Percentiles rank a stretch among this genome's conserved stretches.
Conservation (phyloP, 805 yeast genomes). For the Danielia oregonensis region DNA sequence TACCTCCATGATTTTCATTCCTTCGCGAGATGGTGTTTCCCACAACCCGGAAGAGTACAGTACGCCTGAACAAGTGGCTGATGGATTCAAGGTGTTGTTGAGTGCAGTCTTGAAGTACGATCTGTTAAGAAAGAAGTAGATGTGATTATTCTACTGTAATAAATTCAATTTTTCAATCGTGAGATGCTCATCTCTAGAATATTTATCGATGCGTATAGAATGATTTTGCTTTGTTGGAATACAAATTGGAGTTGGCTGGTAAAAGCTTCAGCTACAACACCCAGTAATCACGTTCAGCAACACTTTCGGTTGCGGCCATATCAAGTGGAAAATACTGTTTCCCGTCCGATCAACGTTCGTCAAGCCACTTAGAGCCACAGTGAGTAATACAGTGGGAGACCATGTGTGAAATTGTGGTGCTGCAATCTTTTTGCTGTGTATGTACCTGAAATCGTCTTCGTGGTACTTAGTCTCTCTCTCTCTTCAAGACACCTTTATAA, state of each 20-base stretch:
- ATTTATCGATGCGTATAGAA: too few relatives aligned
- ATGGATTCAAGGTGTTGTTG: constrained; percentile 55
- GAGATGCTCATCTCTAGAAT: too few relatives aligned
- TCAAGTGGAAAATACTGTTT: constrained; percentile 58
- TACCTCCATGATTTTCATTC: constrained; percentile 72
- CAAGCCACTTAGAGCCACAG: constrained; percentile 57
- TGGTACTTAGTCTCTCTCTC: too few relatives aligned
- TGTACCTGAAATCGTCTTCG: too few relatives aligned
- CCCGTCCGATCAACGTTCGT: constrained; percentile 62
- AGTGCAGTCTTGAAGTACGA: constrained; percentile 41
- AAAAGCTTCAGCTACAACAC: too few relatives aligned
- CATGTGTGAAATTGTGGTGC: constrained; percentile 57
- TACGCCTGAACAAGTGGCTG: constrained; percentile 59
- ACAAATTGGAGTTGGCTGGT: too few relatives aligned
- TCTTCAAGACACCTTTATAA: too few relatives aligned
- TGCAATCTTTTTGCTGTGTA: constrained; percentile 41
- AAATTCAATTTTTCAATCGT: too few relatives aligned
- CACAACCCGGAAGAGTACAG: constrained; percentile 68
- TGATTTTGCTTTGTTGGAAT: too few relatives aligned
- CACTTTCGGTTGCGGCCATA: constrained; percentile 52
- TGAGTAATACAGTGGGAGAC: constrained; percentile 58
- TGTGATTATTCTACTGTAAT: too few relatives aligned
- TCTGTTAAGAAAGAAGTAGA: constrained; percentile 4
- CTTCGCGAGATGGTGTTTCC: constrained; percentile 61
- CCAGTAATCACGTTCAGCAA: too few relatives aligned